These are phyloP conservation scores for Macaranga tanarius DNA, from an alignment of 441 rosid species.

Conservation along the genomic window DNA sequence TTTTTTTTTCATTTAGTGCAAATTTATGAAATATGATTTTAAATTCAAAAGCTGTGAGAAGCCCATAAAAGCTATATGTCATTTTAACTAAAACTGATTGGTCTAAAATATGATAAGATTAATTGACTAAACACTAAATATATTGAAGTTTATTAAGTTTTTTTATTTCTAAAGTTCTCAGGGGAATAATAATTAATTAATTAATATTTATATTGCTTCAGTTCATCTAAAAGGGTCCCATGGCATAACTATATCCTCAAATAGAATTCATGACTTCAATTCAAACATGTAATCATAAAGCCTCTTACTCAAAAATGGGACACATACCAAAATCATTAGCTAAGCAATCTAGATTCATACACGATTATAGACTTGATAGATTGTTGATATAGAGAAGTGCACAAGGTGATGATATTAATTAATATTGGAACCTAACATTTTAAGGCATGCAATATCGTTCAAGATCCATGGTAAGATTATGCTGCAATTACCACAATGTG, in stretches of 20 bases:
- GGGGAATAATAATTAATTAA: no score
- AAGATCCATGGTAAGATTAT: neutral
- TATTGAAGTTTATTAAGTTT: no score
- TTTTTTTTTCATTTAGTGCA: no score
- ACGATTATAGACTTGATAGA: neutral
- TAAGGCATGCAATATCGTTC: neutral
- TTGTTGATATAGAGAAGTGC: neutral
- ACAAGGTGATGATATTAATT: neutral
- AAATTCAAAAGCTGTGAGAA: no score
- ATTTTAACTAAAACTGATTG: no score
- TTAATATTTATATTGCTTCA: no score
- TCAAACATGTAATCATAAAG: conserved; percentile 1
- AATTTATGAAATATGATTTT: no score
- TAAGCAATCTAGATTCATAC: neutral
- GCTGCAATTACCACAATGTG: neutral
- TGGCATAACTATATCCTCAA: neutral
- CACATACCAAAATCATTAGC: neutral
- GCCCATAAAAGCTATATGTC: no score
- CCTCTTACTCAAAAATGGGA: neutral
- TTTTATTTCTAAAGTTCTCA: no score
- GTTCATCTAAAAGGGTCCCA: neutral
- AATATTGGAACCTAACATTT: neutral
- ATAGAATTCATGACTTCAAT: neutral
- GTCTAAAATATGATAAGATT: neutral
- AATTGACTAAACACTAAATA: neutral